Base-by-base conservation (phyloP, 495 filamentous ascomycete species). In the Aspergillus baeticus region DNA sequence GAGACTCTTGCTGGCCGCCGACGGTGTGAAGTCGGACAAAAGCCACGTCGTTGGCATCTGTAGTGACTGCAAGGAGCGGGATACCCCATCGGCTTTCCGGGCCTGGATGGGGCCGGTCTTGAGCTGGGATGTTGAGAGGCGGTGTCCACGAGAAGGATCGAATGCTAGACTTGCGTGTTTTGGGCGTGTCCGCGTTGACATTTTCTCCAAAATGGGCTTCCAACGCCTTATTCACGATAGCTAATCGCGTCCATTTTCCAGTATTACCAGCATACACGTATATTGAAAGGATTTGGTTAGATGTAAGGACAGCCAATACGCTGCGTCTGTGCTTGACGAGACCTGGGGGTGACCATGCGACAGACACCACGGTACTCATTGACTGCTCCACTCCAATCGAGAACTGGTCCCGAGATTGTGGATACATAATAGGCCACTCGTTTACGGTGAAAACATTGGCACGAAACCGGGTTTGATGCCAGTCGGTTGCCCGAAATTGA, bases 321-420 rank as follows among this genome's bases (percentile, higher is more conserved):
- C 72, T 84, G 51, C 84, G 78, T 53, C 80, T 69, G 64, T 83
- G 80, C 58, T 77, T 77, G 34, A 73, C 83, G 10, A 86, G 62
- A 2, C 85, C 85, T 35, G 80, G 74, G 18, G 85, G 76, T 14
- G 84, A 86, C 86, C 86, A 89, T 15, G 71, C 71, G 22, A 87
- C 58, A 10, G 67, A 69, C 23, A 76, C 69, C 20, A 86, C 78
- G 42, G 67, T 73, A 48, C 80, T 81, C 6, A 64, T 58, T 5
- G 84, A 86, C 61, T 84, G 81, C 63, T 89, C 86, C 55, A 84
- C 83, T 4, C 81, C 86, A 42, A 87, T 70, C 8, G 84, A 86
- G 70, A 83, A 83, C 18, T 73, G 63, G 39, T 74, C 64, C 20
- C 77, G 76, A 35, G 70, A 68, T 35, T 76, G 69, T 0, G 77